These are phyloP conservation scores for Candida koratica DNA, from an alignment of 805 yeast species.

Conservation along the genomic window DNA sequence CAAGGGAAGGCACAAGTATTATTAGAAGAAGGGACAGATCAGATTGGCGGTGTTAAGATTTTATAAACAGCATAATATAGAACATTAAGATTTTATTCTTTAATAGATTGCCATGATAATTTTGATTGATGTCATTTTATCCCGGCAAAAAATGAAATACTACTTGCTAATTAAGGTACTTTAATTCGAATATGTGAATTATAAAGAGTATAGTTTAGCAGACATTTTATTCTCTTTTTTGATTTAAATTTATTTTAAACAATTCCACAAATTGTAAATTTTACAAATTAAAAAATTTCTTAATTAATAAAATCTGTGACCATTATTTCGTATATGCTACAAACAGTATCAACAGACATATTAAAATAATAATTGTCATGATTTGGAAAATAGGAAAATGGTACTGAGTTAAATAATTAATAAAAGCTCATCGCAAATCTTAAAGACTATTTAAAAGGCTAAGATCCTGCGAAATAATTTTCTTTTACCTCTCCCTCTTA, in stretches of 20 bases:
- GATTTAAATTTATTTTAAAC: background rate
- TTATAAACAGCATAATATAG: constrained; percentile 25
- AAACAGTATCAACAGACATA: too few species aligned
- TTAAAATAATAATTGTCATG: too few species aligned
- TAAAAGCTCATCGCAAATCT: constrained; percentile 14
- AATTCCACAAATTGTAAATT: too few species aligned
- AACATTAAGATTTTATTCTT: background rate
- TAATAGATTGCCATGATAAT: constrained; percentile 7
- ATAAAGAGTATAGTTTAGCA: constrained; percentile 23
- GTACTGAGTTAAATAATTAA: too few species aligned
- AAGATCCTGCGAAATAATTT: constrained; percentile 10
- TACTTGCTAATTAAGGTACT: constrained; percentile 12
- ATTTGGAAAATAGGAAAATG: too few species aligned
- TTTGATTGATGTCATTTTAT: constrained; percentile 3
- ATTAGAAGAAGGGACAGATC: constrained; percentile 52
- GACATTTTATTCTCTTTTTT: constrained; percentile 12
- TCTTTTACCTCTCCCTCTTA: constrained; percentile 39
- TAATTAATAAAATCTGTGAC: too few species aligned
- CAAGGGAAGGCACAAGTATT: constrained; percentile 71
- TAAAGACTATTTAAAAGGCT: constrained; percentile 13
- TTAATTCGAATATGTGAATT: constrained; percentile 1
- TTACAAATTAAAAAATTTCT: too few species aligned
- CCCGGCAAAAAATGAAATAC: constrained; percentile 11
- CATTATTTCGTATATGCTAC: too few species aligned
- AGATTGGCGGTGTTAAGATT: constrained; percentile 75